phyloP scores from a whole-genome alignment of 495 filamentous ascomycete species.

The Xylona heveae region DNA sequence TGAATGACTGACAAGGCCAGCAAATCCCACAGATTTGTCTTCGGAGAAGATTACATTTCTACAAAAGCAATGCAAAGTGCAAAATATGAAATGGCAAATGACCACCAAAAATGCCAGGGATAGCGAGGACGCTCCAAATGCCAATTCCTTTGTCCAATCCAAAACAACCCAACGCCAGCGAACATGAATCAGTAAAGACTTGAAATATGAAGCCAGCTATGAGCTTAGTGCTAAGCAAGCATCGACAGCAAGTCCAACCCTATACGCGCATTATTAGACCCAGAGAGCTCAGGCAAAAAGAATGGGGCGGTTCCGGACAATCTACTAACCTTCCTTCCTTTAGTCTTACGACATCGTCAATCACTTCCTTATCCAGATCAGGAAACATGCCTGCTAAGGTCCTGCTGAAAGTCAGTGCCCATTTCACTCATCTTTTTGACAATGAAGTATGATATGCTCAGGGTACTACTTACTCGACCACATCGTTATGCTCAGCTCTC shows the following conservation, averaged over 20 bases:
- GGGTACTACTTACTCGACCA: conserved; percentile 42
- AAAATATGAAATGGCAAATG: too few relatives aligned
- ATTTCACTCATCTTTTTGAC: background rate
- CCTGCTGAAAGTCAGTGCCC: too few relatives aligned
- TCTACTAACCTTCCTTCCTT: conserved; percentile 69
- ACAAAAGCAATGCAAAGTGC: too few relatives aligned
- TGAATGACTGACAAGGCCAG: too few relatives aligned
- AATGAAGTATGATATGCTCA: background rate
- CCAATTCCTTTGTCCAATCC: too few relatives aligned
- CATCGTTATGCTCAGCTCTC: conserved; percentile 63
- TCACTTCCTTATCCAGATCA: conserved; percentile 71
- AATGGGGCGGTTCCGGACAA: background rate
- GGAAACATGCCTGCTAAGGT: conserved; percentile 87
- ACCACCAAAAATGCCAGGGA: too few relatives aligned
- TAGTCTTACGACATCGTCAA: conserved; percentile 80
- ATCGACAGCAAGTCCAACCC: conserved; percentile 78
- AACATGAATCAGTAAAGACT: background rate
- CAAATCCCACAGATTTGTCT: too few relatives aligned
- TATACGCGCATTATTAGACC: conserved; percentile 13
- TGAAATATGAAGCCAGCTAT: conserved; percentile 7
- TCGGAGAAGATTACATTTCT: too few relatives aligned
- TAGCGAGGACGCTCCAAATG: too few relatives aligned
- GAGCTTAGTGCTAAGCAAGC: conserved; percentile 66
- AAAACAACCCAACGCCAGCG: background rate
- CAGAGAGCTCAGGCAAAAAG: background rate